Base-by-base conservation (phyloP, 139 green algal genomes). In the Asterochloris sp. region DNA sequence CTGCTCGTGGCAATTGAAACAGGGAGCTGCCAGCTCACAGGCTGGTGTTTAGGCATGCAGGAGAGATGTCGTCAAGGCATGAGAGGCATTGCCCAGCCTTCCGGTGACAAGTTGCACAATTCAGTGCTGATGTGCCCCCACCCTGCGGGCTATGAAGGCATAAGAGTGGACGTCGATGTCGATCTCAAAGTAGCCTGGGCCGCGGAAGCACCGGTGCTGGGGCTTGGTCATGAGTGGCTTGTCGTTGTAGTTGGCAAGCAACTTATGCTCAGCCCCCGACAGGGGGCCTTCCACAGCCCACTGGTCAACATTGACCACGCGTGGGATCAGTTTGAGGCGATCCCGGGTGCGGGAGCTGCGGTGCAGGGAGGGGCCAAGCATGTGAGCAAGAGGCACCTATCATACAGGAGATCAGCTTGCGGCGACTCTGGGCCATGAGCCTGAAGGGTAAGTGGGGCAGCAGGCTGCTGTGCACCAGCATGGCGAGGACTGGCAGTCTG, bases 141-240 rank as follows among this genome's bases (percentile, higher is more conserved):
- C 83, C 78, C 89, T 92, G 71, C 93, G 89, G 9, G 95, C 95
- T 13, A 98, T 63, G 86, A 91, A 98, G 10, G 93, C 90, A 74
- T 97, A 98, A 29, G 61, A 80, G 87, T 98, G 95, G 19, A 98
- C 84, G 84, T 98, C 91, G 28, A 98, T 69, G 86, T 97, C 92
- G 0, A 98, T 85, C 88, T 97, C 92, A 19, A 95, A 74, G 83
- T 96, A 96, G 68, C 89, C 75, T 6, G 79, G 78, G 24, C 90
- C 87, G 4, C 76, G 54, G 85, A 88, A 90, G 79, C 92, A 96
- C 0, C 73, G 75, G n/a, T 97, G 92, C 88, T 98, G 94, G 10
- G 94, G 95, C 12, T 91, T 88, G 1, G 92, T 94, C 9, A 98
- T 85, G 54, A 98, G 83, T 16, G 95, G 95, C 87, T 98, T 98